phyloP scores from a whole-genome alignment of 2,329 filamentous ascomycete species.

The Aspergillus phoenicis region DNA sequence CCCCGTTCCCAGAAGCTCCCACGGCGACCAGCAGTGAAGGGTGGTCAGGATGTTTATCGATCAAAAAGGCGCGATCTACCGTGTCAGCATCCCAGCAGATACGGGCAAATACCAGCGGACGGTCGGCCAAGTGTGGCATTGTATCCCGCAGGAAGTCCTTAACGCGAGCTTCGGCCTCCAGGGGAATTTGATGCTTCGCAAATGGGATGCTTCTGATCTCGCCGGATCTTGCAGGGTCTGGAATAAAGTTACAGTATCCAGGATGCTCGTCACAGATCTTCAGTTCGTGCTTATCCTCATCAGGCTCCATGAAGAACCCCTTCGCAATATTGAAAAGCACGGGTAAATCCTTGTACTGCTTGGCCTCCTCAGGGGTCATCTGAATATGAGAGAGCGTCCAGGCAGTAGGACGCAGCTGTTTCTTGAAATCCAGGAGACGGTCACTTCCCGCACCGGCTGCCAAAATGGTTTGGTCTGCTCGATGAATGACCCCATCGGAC shows the following conservation, averaged over 20 bases:
- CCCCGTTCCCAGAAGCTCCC: conserved; percentile 26
- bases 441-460: conserved; percentile 54
- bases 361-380: conserved; percentile 50
- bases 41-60: conserved; percentile 52
- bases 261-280: conserved; percentile 57
- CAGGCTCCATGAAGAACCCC: conserved; percentile 54
- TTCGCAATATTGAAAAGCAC: conserved; percentile 53
- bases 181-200: conserved; percentile 47
- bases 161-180: conserved; percentile 50
- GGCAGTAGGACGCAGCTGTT: conserved; percentile 57
- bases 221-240: conserved; percentile 25
- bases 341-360: conserved; percentile 51
- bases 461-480: conserved; percentile 51
- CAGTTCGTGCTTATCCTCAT: conserved; percentile 44
- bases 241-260: conserved; percentile 56
- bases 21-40: conserved; percentile 49
- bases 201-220: conserved; percentile 41
- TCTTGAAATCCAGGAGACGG: conserved; percentile 52
- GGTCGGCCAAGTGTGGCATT: conserved; percentile 55
- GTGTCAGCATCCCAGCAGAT: conserved; percentile 63
- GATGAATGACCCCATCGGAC: conserved; percentile 45
- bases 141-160: conserved; percentile 54
- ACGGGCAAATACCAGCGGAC: conserved; percentile 54
- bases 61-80: conserved; percentile 55
- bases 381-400: conserved; percentile 58